A percentile compares a stretch with the other conserved stretches of the same genome.
phyloP scores from a whole-genome alignment of 2,329 filamentous ascomycete species.

The Pleochaeta shiraiana region DNA sequence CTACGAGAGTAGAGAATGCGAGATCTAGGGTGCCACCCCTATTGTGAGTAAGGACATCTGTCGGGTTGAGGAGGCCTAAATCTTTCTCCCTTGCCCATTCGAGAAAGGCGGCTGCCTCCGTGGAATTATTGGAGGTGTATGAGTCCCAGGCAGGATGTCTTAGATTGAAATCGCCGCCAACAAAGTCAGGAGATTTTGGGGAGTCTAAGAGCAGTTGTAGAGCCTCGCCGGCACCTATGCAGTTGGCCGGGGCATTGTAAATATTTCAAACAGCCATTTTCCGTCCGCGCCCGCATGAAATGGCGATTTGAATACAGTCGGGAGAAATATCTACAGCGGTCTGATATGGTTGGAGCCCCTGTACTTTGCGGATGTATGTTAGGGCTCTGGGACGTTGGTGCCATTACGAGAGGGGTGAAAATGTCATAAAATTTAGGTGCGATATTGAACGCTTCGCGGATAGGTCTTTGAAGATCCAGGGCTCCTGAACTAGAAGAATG shows the following conservation, averaged over 20 bases:
- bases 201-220: neutral
- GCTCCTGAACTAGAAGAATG: neutral
- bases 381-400: neutral
- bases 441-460: neutral
- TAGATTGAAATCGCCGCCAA: constrained; percentile 1
- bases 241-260: neutral
- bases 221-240: neutral
- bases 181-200: neutral
- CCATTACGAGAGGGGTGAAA: neutral
- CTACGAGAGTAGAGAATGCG: neutral
- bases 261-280: neutral
- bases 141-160: neutral
- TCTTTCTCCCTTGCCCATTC: neutral
- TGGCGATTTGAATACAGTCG: neutral
- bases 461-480: neutral
- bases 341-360: neutral
- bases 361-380: neutral
- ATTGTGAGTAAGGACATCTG: neutral
- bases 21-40: neutral
- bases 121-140: neutral
- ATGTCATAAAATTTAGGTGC: neutral
- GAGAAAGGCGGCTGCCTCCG: neutral
- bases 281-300: neutral
- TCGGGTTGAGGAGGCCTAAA: neutral
- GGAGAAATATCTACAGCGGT: neutral